These are phyloP conservation scores for Suillus plorans DNA, from an alignment of 768 basidiomycete genomes.

Conservation along the genomic window DNA sequence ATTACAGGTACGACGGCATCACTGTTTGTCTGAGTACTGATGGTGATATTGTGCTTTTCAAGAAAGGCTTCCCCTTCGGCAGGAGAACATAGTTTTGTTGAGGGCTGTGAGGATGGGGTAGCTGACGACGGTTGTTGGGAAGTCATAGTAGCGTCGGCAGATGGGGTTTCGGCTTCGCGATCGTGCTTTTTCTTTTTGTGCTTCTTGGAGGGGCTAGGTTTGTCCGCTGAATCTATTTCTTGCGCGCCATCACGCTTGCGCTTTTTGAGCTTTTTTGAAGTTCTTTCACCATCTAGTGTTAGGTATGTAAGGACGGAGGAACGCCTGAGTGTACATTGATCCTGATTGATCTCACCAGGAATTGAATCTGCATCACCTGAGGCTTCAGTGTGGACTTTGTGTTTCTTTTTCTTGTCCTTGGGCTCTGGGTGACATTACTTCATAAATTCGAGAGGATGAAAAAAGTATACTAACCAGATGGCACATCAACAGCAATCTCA, in stretches of 20 bases:
- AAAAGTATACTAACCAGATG: slow-evolving; percentile 2
- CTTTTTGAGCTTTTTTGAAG: slow-evolving; percentile 18
- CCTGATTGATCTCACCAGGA: background rate
- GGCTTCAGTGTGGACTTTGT: background rate
- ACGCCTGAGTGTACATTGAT: background rate
- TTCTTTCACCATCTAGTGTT: slow-evolving; percentile 7
- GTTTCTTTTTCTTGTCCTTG: slow-evolving; percentile 18
- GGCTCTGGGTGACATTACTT: slow-evolving; percentile 2
- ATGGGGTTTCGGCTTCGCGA: slow-evolving; percentile 8
- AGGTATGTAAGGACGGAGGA: background rate
- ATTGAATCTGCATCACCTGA: background rate
- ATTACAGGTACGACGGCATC: slow-evolving; percentile 61
- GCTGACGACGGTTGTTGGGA: slow-evolving; percentile 15
- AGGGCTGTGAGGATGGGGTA: slow-evolving; percentile 12
- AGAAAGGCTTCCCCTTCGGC: slow-evolving; percentile 65
- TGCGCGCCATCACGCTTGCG: slow-evolving; percentile 19
- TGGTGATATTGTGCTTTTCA: slow-evolving; percentile 67
- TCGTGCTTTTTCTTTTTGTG: slow-evolving; percentile 28
- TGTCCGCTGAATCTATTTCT: slow-evolving; percentile 6
- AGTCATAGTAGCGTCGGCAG: slow-evolving; percentile 17
- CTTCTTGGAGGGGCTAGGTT: slow-evolving; percentile 19
- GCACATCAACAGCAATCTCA: background rate
- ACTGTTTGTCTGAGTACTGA: slow-evolving; percentile 52
- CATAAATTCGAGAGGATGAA: background rate
- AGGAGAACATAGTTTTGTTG: slow-evolving; percentile 29